Evolutionary conservation across 2,329 filamentous ascomycete genomes (phyloP).

Genomic region (Nakataea oryzae): DNA sequence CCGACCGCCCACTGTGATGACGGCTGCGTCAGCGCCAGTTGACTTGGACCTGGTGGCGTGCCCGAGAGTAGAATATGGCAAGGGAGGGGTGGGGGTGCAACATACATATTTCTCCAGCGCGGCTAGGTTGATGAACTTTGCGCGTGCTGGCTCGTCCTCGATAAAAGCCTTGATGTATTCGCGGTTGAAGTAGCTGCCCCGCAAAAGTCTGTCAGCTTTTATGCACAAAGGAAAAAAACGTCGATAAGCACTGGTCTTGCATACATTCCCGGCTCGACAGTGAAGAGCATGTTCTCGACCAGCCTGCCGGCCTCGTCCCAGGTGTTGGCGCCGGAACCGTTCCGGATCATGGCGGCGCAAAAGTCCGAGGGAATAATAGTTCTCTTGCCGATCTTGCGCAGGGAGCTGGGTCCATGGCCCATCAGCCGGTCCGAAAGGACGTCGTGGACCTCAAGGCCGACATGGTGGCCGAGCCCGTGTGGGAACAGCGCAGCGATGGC

Average conservation of each 20-base stretch:
- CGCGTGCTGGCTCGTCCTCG: conserved; percentile 45
- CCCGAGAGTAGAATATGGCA: too few relatives aligned
- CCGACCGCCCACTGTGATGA: conserved; percentile 60
- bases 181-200: conserved; percentile 59
- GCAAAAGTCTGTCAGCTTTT: neutral
- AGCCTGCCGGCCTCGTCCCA: conserved; percentile 20
- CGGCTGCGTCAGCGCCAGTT: neutral
- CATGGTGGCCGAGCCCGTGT: conserved; percentile 54
- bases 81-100: too few relatives aligned
- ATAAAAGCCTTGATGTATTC: conserved; percentile 64
- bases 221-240: too few relatives aligned
- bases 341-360: conserved; percentile 15
- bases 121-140: conserved; percentile 52
- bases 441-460: conserved; percentile 57
- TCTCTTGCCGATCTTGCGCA: conserved; percentile 24
- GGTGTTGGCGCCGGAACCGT: conserved; percentile 16
- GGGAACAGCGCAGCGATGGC: conserved; percentile 55
- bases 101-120: conserved; percentile 51
- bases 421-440: conserved; percentile 32
- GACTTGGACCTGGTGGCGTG: too few relatives aligned
- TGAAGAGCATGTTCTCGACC: conserved; percentile 58
- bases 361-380: conserved; percentile 2
- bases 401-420: neutral
- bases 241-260: conserved; percentile 12
- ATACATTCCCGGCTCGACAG: conserved; percentile 66